phyloP scores from a whole-genome alignment of 1,284 basidiomycete genomes.

The Pulveroboletus sp. region DNA sequence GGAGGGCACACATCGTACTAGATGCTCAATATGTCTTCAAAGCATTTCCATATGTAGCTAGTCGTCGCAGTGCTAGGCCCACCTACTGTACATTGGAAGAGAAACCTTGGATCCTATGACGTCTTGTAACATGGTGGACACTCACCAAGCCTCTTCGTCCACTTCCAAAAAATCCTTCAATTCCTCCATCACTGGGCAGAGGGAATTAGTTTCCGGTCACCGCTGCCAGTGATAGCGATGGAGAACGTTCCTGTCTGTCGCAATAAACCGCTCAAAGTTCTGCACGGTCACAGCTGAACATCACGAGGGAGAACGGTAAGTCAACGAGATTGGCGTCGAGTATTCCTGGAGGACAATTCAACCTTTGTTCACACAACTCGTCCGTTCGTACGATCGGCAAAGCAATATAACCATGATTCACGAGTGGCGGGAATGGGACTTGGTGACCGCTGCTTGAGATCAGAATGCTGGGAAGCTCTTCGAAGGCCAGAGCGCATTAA shows the following conservation, averaged over 20 bases:
- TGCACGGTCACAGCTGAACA: neutral
- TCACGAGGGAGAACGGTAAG: neutral
- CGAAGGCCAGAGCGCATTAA: neutral
- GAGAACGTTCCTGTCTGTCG: neutral
- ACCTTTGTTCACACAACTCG: neutral
- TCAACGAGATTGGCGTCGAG: neutral
- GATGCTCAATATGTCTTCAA: no score
- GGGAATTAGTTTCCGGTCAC: neutral
- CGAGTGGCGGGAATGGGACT: neutral
- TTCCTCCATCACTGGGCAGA: neutral
- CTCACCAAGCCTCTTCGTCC: no score
- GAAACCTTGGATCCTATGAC: no score
- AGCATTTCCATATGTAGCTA: no score
- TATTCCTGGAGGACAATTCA: neutral
- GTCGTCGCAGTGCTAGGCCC: no score
- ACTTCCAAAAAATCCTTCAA: neutral
- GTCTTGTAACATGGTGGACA: no score
- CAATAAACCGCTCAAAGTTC: neutral
- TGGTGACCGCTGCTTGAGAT: neutral
- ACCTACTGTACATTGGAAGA: no score
- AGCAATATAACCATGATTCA: neutral
- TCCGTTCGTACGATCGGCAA: neutral
- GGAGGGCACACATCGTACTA: no score
- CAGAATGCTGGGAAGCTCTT: neutral
- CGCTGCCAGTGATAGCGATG: neutral